Conservation (phyloP, 768 basidiomycete genomes). For the Mycena haematopus region DNA sequence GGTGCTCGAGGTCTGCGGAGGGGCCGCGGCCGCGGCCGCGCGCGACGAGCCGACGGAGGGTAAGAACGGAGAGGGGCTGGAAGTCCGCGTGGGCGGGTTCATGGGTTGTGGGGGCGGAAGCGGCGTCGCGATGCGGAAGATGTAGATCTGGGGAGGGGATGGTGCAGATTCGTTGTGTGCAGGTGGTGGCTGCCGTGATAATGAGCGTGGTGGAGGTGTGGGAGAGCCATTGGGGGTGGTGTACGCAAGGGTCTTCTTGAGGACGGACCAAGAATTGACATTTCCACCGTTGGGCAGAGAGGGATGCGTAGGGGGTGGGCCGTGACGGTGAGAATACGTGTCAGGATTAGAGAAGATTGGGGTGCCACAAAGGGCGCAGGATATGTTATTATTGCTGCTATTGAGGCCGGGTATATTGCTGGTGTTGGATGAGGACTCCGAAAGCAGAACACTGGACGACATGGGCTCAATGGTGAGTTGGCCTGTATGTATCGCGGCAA, state of each 20-base stretch:
- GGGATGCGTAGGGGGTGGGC: slow-evolving; percentile 43
- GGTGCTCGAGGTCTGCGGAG: slow-evolving; percentile 22
- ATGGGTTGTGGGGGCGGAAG: slow-evolving; percentile 38
- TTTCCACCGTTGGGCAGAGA: slow-evolving; percentile 38
- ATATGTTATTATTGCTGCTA: slow-evolving; percentile 56
- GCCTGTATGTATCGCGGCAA: slow-evolving; percentile 84
- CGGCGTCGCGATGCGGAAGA: slow-evolving; percentile 67
- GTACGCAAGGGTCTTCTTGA: slow-evolving; percentile 56
- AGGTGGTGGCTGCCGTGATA: slow-evolving; percentile 34
- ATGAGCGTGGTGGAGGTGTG: slow-evolving; percentile 39
- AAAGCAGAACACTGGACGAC: slow-evolving; percentile 62
- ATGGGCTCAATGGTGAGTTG: slow-evolving; percentile 91
- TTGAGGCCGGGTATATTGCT: slow-evolving; percentile 54
- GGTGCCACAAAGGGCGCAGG: slow-evolving; percentile 83
- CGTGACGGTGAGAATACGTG: slow-evolving; percentile 33
- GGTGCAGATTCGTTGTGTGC: slow-evolving; percentile 20
- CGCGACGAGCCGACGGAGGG: slow-evolving; percentile 31
- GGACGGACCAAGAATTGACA: slow-evolving; percentile 58
- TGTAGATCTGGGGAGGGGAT: slow-evolving; percentile 59
- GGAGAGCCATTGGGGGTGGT: slow-evolving; percentile 37
- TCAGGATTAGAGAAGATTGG: slow-evolving; percentile 52
- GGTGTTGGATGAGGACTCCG: slow-evolving; percentile 52
- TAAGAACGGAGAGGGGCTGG: slow-evolving; percentile 41
- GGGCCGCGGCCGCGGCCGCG: slow-evolving; percentile 31
- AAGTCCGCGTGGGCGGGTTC: slow-evolving; percentile 24